phyloP scores from a whole-genome alignment of 805 yeast genomes.

The Ogataea nonfermentans region DNA sequence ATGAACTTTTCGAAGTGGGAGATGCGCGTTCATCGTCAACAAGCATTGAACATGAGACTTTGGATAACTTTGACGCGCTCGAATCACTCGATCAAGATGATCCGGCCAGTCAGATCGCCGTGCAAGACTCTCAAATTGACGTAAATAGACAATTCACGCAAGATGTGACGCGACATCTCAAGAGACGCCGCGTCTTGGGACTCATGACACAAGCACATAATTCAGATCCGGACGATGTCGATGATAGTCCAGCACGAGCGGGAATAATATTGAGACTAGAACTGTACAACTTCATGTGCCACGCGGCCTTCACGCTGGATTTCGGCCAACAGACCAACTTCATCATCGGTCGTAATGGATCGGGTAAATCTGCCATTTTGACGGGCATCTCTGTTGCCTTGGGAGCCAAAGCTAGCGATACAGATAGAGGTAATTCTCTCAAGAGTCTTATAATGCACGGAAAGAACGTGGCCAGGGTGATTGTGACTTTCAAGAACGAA shows the following conservation, averaged over 20 bases:
- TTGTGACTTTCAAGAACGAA: slow-evolving; percentile 60
- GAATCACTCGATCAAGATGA: slow-evolving; percentile 6
- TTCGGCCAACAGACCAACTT: slow-evolving; percentile 82
- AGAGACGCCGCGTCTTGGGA: slow-evolving; percentile 19
- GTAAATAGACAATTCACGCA: slow-evolving; percentile 31
- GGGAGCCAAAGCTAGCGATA: slow-evolving; percentile 85
- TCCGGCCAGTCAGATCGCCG: slow-evolving; percentile 13
- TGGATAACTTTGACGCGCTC: slow-evolving; percentile 3
- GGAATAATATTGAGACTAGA: slow-evolving; percentile 68
- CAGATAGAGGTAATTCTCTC: slow-evolving; percentile 77
- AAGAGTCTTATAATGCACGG: slow-evolving; percentile 78
- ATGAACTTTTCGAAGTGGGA: slow-evolving; percentile 4
- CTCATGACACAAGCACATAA: slow-evolving; percentile 26
- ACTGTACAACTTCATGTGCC: slow-evolving; percentile 85
- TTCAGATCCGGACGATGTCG: slow-evolving; percentile 12
- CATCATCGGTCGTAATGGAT: slow-evolving; percentile 86
- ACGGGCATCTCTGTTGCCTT: slow-evolving; percentile 86
- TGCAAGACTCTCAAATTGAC: slow-evolving; percentile 25
- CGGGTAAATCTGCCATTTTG: slow-evolving; percentile 85
- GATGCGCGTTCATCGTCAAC: slow-evolving; percentile 3
- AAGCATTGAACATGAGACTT: slow-evolving; percentile 4
- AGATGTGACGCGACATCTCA: slow-evolving; percentile 24
- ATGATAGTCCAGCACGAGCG: slow-evolving; percentile 42
- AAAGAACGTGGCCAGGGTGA: slow-evolving; percentile 60
- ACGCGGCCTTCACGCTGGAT: slow-evolving; percentile 69